These are phyloP conservation scores for Teunomyces gatunensis DNA, from an alignment of 805 yeast genomes.

Conservation along the genomic window DNA sequence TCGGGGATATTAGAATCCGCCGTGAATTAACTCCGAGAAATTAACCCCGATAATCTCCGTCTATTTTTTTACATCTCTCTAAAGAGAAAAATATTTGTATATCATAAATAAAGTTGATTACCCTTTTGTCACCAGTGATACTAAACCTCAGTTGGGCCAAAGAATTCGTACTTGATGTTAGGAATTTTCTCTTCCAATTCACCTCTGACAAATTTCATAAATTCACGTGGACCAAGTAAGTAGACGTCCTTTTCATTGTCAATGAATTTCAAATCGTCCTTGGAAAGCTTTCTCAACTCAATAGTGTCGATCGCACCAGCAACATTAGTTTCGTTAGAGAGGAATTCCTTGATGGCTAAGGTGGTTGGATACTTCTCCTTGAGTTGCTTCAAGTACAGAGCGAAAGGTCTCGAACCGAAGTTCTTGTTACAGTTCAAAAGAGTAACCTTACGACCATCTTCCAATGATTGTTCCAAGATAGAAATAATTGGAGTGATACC, in stretches of 20 bases:
- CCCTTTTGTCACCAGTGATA: too few species aligned
- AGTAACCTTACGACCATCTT: constrained; percentile 28
- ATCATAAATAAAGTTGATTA: too few species aligned
- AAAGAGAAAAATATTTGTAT: not conserved
- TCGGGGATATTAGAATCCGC: too few species aligned
- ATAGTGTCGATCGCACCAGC: constrained; percentile 10
- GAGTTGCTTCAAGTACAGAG: constrained; percentile 15
- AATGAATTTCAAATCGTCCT: constrained; percentile 20
- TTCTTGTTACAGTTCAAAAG: constrained; percentile 33
- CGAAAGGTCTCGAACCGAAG: constrained; percentile 21
- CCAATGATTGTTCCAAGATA: constrained; percentile 42
- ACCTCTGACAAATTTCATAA: constrained; percentile 25
- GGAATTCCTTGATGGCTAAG: constrained; percentile 21
- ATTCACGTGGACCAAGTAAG: constrained; percentile 33
- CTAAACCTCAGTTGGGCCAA: constrained; percentile 31
- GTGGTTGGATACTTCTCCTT: constrained; percentile 12
- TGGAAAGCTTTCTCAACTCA: constrained; percentile 11
- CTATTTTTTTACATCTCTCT: not conserved
- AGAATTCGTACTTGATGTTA: constrained; percentile 24
- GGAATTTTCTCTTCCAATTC: constrained; percentile 18
- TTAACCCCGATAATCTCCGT: not conserved
- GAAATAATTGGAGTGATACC: constrained; percentile 67
- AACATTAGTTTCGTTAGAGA: constrained; percentile 9
- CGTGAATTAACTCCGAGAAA: not conserved
- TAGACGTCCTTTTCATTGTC: constrained; percentile 23